These are phyloP conservation scores for Picocystis salinarum DNA, from an alignment of 139 green algal genomes.

Conservation along the genomic window DNA sequence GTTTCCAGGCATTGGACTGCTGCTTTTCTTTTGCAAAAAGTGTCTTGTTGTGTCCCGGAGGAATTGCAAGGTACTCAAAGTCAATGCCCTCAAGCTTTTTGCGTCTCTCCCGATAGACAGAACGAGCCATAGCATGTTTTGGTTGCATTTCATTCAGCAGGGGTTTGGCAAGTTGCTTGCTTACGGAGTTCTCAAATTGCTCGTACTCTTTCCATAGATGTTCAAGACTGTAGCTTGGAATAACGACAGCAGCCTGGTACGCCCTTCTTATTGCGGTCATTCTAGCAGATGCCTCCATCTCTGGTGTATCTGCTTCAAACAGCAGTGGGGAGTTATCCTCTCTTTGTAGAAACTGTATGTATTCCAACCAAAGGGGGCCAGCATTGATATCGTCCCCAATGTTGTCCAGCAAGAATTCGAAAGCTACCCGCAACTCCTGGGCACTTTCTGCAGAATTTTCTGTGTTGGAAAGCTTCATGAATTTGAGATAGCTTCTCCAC, in stretches of 20 bases:
- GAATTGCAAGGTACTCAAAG: no score
- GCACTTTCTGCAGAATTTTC: constrained; percentile 3
- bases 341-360: constrained; percentile 6
- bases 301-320: background rate
- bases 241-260: constrained; percentile 57
- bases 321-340: constrained; percentile 1
- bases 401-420: constrained; percentile 12
- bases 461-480: constrained; percentile 7
- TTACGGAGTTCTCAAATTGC: constrained; percentile 46
- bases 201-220: constrained; percentile 73
- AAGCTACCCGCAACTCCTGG: constrained; percentile 7
- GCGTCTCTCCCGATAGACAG: constrained; percentile 30
- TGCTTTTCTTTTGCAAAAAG: no score
- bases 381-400: constrained; percentile 8
- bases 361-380: constrained; percentile 10
- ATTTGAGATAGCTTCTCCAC: constrained; percentile 9
- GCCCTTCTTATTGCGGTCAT: constrained; percentile 20
- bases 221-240: constrained; percentile 53
- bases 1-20: no score
- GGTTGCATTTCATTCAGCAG: constrained; percentile 64
- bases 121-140: constrained; percentile 33
- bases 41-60: no score
- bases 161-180: constrained; percentile 23
- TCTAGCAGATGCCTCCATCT: constrained; percentile 4
- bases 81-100: no score